A percentile compares a stretch with the other conserved stretches of the same genome.
phyloP scores from a whole-genome alignment of 371 early-diverging fungal genomes.

The Lichtheimia ornata region DNA sequence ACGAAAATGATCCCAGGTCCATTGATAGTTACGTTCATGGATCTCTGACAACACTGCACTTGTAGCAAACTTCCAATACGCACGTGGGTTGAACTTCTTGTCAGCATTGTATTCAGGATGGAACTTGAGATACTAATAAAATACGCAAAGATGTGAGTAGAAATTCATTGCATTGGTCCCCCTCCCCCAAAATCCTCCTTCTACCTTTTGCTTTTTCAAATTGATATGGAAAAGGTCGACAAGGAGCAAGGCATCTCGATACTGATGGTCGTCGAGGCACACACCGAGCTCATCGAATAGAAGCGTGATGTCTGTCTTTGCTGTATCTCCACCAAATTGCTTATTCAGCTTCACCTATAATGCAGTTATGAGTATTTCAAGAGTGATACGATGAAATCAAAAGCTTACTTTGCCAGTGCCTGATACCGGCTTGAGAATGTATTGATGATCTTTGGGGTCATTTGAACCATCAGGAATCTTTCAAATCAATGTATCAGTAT shows the following conservation, averaged over 20 bases:
- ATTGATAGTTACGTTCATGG: conserved; percentile 67
- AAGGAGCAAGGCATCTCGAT: conserved; percentile 65
- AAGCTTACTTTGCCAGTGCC: conserved; percentile 72
- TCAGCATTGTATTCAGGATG: conserved; percentile 69
- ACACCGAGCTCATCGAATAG: conserved; percentile 83
- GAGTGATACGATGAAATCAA: neutral
- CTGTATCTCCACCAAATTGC: conserved; percentile 39
- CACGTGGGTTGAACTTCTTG: conserved; percentile 69
- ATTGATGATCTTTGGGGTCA: conserved; percentile 49
- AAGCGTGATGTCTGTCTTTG: conserved; percentile 58
- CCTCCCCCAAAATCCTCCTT: neutral
- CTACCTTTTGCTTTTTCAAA: conserved; percentile 70
- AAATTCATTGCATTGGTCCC: no score
- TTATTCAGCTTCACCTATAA: conserved; percentile 57
- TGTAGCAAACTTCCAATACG: conserved; percentile 80
- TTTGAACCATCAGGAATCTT: conserved; percentile 39
- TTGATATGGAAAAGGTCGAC: conserved; percentile 72
- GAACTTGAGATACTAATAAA: conserved; percentile 68
- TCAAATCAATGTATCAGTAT: neutral
- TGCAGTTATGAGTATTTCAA: neutral
- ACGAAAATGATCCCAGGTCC: conserved; percentile 75
- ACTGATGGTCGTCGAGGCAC: conserved; percentile 78
- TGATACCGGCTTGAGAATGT: conserved; percentile 82
- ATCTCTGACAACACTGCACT: conserved; percentile 74
- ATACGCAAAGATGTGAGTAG: no score